Base-by-base conservation (phyloP, 331 rosid species). In the Malus hybrid region DNA sequence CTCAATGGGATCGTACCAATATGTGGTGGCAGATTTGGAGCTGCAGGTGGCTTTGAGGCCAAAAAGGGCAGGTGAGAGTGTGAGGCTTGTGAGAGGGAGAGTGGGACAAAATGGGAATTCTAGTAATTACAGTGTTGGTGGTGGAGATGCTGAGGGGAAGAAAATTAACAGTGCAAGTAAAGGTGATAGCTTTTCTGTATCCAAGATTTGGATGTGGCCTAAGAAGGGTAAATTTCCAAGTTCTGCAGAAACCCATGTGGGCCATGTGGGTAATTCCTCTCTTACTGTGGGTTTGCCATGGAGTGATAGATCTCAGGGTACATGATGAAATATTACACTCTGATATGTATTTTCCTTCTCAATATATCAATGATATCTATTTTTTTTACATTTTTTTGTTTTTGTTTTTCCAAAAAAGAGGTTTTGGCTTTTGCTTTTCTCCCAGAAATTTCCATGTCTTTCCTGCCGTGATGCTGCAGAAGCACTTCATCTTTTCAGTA, bases 121-220 rank as follows among this genome's bases (percentile, higher is more conserved):
- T 42, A 53, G 4, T 53, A 53, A 53, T 53, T 24, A 72, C 26
- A n/a, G 22, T 33, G 19, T 80, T 26, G 42, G 63, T 80, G 96
- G 85, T 75, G 89, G 84, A 42, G 92, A 88, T 66, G 72, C 74
- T 61, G 97, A 93, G 69, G 93, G 87, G 68, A 82, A 88, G 74
- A 93, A 81, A 70, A 82, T 93, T 48, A 89, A 84, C 73, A 74
- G 78, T 76, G 90, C 86, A 55, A 82, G 93, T 68, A 93, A 91
- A 91, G 94, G 91, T 39, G 97, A 93, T 60, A 93, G 98, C 83
- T 89, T 85, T 79, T 93, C 98, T 77, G 91, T 91, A 66, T 93
- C 98, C 66, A 91, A 93, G 81, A 87, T 93, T 80, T 93, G 98
- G 97, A 84, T 82, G 28, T 91, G 98, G 98, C 88, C 97, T 61